Evolutionary conservation across 805 yeast species (phyloP).

Genomic region (Saturnispora silvae): DNA sequence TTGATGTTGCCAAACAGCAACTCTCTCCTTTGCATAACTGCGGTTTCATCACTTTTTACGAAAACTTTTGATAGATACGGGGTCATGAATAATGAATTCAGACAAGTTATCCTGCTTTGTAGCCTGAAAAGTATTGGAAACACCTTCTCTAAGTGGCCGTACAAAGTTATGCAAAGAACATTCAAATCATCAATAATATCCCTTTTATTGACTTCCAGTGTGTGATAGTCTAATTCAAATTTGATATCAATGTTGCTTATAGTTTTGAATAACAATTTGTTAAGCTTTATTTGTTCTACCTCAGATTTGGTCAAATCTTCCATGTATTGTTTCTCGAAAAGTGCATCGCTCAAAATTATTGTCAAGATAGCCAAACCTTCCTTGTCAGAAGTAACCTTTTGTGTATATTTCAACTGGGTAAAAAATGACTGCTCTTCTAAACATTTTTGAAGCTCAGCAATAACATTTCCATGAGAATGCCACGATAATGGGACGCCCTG

Average conservation of each 20-base stretch:
- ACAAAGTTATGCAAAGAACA: constrained; percentile 18
- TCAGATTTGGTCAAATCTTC: constrained; percentile 9
- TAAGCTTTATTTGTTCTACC: constrained; percentile 9
- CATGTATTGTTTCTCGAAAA: constrained; percentile 3
- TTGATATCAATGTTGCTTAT: constrained; percentile 5
- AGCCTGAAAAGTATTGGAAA: constrained; percentile 25
- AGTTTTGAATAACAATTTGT: constrained; percentile 5
- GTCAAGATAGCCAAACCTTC: no score
- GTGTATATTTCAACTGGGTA: not conserved
- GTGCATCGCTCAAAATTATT: constrained; percentile 6
- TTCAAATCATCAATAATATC: constrained; percentile 18
- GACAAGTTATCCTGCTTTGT: constrained; percentile 16
- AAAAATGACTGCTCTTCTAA: no score
- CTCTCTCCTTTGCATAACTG: constrained; percentile 14
- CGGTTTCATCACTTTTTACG: constrained; percentile 13
- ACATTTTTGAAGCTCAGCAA: no score
- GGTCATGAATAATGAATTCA: constrained; percentile 12
- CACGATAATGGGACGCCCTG: not conserved
- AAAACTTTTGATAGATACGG: constrained; percentile 14
- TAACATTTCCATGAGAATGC: no score
- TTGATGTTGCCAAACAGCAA: constrained; percentile 20
- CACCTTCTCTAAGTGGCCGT: constrained; percentile 16
- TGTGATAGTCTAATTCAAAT: not conserved
- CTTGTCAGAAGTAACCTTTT: no score
- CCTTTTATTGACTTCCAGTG: not conserved